A percentile compares a stretch with the other conserved stretches of the same genome.
These are phyloP conservation scores for Cutaneotrichosporon dermatis DNA, from an alignment of 1,284 basidiomycete genomes.

Conservation along the genomic window DNA sequence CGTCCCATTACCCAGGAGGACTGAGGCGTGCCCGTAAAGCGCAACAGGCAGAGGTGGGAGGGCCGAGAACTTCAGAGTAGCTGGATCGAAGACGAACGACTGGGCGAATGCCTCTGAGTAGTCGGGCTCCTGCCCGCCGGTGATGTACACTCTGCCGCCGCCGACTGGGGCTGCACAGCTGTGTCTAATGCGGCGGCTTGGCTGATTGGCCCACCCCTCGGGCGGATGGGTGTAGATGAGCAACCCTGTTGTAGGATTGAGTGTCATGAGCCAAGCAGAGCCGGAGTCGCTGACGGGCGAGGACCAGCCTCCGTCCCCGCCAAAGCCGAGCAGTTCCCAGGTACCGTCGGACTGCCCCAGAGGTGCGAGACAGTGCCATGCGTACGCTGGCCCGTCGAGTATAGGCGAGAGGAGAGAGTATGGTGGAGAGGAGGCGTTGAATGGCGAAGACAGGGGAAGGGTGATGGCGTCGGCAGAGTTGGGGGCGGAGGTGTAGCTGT, in stretches of 20 bases:
- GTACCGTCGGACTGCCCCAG: constrained; percentile 52
- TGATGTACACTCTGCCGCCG: constrained; percentile 57
- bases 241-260: constrained; percentile 25
- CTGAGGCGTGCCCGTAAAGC: constrained; percentile 65
- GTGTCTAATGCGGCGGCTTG: constrained; percentile 68
- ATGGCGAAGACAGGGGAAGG: constrained; percentile 61
- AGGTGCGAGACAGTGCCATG: constrained; percentile 75
- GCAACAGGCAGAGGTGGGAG: constrained; percentile 62
- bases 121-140: constrained; percentile 72
- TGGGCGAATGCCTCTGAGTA: constrained; percentile 63
- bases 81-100: constrained; percentile 62
- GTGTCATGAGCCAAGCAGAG: constrained; percentile 58
- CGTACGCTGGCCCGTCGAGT: constrained; percentile 57
- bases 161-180: constrained; percentile 54
- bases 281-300: constrained; percentile 56
- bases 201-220: constrained; percentile 61
- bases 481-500: constrained; percentile 68
- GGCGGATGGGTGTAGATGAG: constrained; percentile 47
- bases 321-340: constrained; percentile 59
- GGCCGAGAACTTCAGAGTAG: constrained; percentile 52
- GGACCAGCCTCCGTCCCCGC: constrained; percentile 60
- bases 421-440: constrained; percentile 59
- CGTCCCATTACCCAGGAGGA: constrained; percentile 62
- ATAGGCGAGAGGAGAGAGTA: constrained; percentile 44
- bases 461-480: constrained; percentile 64